Base-by-base conservation (phyloP, 139 green algal genomes). In the Edaphochlamys debaryana region DNA sequence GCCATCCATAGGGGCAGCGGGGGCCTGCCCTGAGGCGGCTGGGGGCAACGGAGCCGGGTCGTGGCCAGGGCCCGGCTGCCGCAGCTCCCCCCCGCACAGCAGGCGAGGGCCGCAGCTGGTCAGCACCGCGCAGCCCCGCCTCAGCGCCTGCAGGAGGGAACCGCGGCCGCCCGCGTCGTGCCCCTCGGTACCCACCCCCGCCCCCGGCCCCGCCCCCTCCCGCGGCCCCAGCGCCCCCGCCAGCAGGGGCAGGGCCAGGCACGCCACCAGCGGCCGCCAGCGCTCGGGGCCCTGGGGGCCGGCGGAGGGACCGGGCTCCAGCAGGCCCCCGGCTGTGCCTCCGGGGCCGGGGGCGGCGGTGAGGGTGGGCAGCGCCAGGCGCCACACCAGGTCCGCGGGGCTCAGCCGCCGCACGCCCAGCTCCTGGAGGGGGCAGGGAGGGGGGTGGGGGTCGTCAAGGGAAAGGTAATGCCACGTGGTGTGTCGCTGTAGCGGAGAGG, bases 391-490 rank as follows among this genome's bases (percentile, higher is more conserved):
- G 67, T 92, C 86, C 9, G 48, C 3, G 37, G 83, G 52, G 25
- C n/a, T 56, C 2, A 88, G 63, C 15, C 85, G 68, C 5, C 83
- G 50, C 42, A 92, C 85, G 32, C 88, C 88, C 29, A 92, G 82
- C 40, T 87, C 86, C 85, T 90, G 85, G 27, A 60, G 36, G 34
- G 38, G 1, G 34, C 3, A n/a, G 67, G 38, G 22, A 17, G 67
- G 38, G 20, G 67, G 37, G 67, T 22, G 38, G 6, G 40, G 32
- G 67, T 52, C 22, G 37, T 13, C n/a, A n/a, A n/a, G n/a, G n/a
- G n/a, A n/a, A n/a, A n/a, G n/a, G n/a, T n/a, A n/a, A n/a, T n/a
- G n/a, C n/a, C n/a, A n/a, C n/a, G n/a, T n/a, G n/a, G n/a, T n/a
- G n/a, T n/a, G n/a, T n/a, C n/a, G n/a, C n/a, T n/a, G n/a, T n/a